Conservation (phyloP, 2,329 filamentous ascomycete species). For the Fusarium sacchari region DNA sequence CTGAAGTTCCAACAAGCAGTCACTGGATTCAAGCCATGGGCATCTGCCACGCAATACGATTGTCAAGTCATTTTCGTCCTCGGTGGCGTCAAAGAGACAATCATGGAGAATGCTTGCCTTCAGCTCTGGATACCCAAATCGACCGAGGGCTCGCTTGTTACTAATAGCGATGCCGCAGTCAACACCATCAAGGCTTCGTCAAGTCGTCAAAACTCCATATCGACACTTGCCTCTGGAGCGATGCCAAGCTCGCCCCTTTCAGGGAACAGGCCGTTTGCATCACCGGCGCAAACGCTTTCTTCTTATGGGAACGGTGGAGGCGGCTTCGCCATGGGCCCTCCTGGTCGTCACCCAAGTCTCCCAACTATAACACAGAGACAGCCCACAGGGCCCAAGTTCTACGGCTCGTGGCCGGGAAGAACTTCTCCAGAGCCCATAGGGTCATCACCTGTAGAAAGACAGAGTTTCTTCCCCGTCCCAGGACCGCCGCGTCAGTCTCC, state of each 20-base stretch:
- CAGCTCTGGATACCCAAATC: slow-evolving; percentile 49
- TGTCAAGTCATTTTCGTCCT: slow-evolving; percentile 46
- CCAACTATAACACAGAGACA: slow-evolving; percentile 36
- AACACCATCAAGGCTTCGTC: slow-evolving; percentile 6
- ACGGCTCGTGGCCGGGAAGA: slow-evolving; percentile 30
- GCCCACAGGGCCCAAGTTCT: slow-evolving; percentile 11
- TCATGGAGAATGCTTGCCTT: slow-evolving; percentile 45
- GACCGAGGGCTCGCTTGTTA: slow-evolving; percentile 43
- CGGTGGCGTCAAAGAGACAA: slow-evolving; percentile 32
- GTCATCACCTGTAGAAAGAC: slow-evolving; percentile 25
- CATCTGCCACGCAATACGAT: slow-evolving; percentile 42
- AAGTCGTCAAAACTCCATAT: slow-evolving; percentile 31
- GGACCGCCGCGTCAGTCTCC: slow-evolving; percentile 17
- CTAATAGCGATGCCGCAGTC: slow-evolving; percentile 38
- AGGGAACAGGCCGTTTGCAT: background rate
- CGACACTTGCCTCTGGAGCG: slow-evolving; percentile 3
- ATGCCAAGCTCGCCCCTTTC: background rate
- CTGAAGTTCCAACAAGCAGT: slow-evolving; percentile 49
- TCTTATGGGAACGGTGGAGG: slow-evolving; percentile 1
- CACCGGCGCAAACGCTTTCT: background rate
- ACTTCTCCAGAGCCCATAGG: slow-evolving; percentile 29
- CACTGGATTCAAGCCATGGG: slow-evolving; percentile 47
- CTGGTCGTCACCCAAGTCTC: slow-evolving; percentile 26
- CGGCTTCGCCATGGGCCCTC: slow-evolving; percentile 1
- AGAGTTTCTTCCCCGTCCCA: slow-evolving; percentile 5